Evolutionary conservation across 371 early-diverging fungal species (phyloP), one percentile per base, ranked within the genome.

Genomic region (Synchytrium microbalum): DNA sequence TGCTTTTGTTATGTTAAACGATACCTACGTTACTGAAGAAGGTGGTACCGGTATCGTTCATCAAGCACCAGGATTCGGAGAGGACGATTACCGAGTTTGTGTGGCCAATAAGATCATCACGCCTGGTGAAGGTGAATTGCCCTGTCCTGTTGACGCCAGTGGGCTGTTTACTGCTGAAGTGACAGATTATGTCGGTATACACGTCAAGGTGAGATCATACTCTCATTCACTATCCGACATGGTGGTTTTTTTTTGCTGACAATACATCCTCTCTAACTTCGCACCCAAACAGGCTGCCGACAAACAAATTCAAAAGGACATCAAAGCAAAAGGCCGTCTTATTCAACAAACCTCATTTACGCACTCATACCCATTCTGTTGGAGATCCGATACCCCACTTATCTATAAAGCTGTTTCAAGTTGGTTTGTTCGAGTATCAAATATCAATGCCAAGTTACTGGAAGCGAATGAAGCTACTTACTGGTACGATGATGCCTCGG

Each of bases 1-100:
- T 32, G 96, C 89, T 52, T 99, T 92, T 84, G 84, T 86, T 68
- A 89, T 99, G 59, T 72, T 95, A 66, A 75, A 82, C 53, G 99
- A 98, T 71, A 82, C 76, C 26, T 99, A 98, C 74, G 99, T 99
- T 55, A 92, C 94, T 31, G 92, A 94, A 65, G 89, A 88, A 62
- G 89, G 88, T 66, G 99, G 99, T 85, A 99, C 99, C 23, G 99
- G 99, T 70, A 90, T 99, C 75, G 99, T 99, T 23, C 99, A 99
- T 80, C 91, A 91, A 70, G 95, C 99, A 19, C 99, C 99, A 32
- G 99, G 92, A 23, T 99, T 98, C 86, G 99, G 99, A 83, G 99
- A 99, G 77, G 99, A 99, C 84, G 99, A 99, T 89, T 93, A 93
- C 85, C 92, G 98, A 63, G 92, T 95, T 28, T 98, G 96, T 81